Conservation (phyloP, 805 yeast species). For the Candida cerambycidarum region DNA sequence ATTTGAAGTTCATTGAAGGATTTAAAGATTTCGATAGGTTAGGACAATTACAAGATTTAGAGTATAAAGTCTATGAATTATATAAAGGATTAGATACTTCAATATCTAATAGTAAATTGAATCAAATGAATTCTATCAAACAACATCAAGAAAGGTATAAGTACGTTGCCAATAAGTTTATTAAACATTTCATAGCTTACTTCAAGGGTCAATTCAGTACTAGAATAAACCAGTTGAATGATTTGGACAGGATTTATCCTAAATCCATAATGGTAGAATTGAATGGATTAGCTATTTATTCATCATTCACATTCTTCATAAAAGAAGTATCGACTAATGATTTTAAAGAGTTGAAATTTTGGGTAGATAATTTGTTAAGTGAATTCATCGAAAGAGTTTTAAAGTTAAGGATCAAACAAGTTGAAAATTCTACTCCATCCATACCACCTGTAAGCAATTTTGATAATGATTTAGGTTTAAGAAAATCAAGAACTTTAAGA, state of each 20-base stretch:
- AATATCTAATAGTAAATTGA: slow-evolving; percentile 43
- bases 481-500: slow-evolving; percentile 31
- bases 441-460: slow-evolving; percentile 8
- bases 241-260: slow-evolving; percentile 25
- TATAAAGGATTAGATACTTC: slow-evolving; percentile 58
- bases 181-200: slow-evolving; percentile 44
- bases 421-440: slow-evolving; percentile 17
- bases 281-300: slow-evolving; percentile 29
- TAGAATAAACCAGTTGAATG: slow-evolving; percentile 33
- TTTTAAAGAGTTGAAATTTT: slow-evolving; percentile 47
- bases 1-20: slow-evolving; percentile 46
- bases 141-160: slow-evolving; percentile 66
- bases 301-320: slow-evolving; percentile 44
- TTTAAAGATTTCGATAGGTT: slow-evolving; percentile 51
- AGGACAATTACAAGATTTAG: slow-evolving; percentile 47
- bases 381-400: slow-evolving; percentile 29
- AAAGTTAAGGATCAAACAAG: slow-evolving; percentile 19
- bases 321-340: slow-evolving; percentile 54
- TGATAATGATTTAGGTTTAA: slow-evolving; percentile 14
- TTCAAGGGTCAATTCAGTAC: slow-evolving; percentile 27
- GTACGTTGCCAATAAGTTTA: slow-evolving; percentile 50
- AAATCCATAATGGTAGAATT: slow-evolving; percentile 23
- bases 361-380: slow-evolving; percentile 32
- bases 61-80: slow-evolving; percentile 53
- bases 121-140: slow-evolving; percentile 68